Evolutionary conservation across 257 asterid species (phyloP).

Genomic region (Linaria vulgaris): DNA sequence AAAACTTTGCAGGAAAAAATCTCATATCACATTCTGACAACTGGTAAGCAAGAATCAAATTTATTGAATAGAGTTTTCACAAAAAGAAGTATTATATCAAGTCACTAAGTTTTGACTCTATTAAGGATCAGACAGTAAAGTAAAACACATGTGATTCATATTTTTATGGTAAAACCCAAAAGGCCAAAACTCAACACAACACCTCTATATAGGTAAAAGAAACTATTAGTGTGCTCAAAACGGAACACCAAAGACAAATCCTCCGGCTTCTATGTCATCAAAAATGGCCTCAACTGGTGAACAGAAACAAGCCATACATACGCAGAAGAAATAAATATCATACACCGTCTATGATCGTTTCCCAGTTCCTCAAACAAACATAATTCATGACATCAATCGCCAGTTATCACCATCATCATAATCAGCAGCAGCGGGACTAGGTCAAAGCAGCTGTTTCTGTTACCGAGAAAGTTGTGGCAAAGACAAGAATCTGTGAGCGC

Average conservation of each 20-base stretch:
- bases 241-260: not conserved
- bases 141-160: no score
- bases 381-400: not conserved
- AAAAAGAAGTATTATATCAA: not conserved
- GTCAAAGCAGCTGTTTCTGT: no score
- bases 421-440: no score
- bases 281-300: not conserved
- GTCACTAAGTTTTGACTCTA: not conserved
- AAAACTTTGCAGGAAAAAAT: no score
- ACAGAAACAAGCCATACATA: not conserved
- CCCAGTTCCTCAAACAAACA: not conserved
- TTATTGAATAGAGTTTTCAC: no score
- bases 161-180: no score
- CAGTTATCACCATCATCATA: no score
- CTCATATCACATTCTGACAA: no score
- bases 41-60: no score
- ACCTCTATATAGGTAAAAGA: not conserved
- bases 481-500: no score
- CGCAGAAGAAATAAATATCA: not conserved
- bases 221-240: not conserved
- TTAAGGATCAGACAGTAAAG: no score
- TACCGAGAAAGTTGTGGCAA: no score
- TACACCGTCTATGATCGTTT: not conserved
- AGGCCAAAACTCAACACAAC: not conserved
- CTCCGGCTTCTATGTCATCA: not conserved